Base-by-base conservation (phyloP, 148 eudicot species). In the Chenopodium album region DNA sequence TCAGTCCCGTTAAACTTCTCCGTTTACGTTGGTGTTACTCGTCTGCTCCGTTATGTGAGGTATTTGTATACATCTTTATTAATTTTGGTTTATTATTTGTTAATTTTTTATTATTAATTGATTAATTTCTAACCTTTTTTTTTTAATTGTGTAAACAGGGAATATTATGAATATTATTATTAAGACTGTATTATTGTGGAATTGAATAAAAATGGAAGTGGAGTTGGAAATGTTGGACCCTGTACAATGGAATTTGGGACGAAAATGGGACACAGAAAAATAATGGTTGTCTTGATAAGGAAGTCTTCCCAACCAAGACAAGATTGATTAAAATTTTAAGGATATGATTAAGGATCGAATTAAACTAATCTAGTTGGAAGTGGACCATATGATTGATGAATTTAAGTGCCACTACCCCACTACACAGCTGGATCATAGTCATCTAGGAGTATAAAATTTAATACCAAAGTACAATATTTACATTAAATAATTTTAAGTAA, bases 11-110 rank as follows among this genome's bases (percentile, higher is more conserved):
- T 41, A 62, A 66, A 60, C 47, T 34, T 56, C 79, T 75, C 79
- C 84, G 84, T 82, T 77, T 29, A 62, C 63, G 28, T 52, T 62
- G 78, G 32, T 13, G 83, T 80, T 62, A 80, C 10, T 80, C 62
- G 83, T 75, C 56, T 75, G n/a, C 63, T 79, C 20, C 41, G 82
- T 47, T 29, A 29, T 28, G 68, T 78, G 74, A 64, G 82, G 81
- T 73, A 72, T 77, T 62, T 16, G 17, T 62, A 22, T 68, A 32
- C 28, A 16, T 62, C 46, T 59, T 11, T 19, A 71, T 60, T 59
- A 59, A 37, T 44, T 68, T 79, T n/a, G 7, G 0, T 47, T 66
- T 41, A 31, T 32, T 26, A 26, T 26, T 26, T 26, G 26, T 26
- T 26, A 26, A 26, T 26, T 26, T 26, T 64, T 20, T 3, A 69